phyloP scores from a whole-genome alignment of 495 filamentous ascomycete genomes.

The Xylaria intraflava region DNA sequence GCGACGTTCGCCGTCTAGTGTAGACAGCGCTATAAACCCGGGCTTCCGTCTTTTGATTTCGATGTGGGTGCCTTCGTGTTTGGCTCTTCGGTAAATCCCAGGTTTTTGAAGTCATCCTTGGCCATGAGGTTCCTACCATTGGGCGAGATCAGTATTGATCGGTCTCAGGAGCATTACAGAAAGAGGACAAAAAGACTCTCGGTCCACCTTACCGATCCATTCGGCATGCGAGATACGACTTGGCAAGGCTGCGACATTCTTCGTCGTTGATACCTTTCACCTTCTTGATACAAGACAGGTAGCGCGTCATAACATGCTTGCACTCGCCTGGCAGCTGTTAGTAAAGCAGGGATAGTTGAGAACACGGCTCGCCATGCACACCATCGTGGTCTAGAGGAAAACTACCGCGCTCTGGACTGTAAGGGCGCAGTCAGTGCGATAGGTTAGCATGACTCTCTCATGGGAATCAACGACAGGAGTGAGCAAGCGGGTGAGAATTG shows the following conservation, averaged over 20 bases:
- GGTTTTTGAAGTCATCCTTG: slow-evolving; percentile 83
- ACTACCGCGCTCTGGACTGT: slow-evolving; percentile 80
- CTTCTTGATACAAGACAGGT: slow-evolving; percentile 77
- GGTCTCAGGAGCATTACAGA: not conserved
- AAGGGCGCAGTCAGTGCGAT: not conserved
- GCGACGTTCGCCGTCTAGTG: not conserved
- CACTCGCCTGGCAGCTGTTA: slow-evolving; percentile 64
- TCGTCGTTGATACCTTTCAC: slow-evolving; percentile 76
- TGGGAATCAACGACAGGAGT: not conserved
- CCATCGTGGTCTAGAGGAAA: slow-evolving; percentile 96
- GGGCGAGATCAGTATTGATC: not conserved
- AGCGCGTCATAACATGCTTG: slow-evolving; percentile 75
- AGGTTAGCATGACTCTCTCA: slow-evolving; percentile 4
- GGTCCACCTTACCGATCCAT: slow-evolving; percentile 76
- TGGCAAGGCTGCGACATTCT: slow-evolving; percentile 77
- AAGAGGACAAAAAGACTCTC: too few relatives aligned
- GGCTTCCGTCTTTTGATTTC: slow-evolving; percentile 4
- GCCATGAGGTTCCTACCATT: slow-evolving; percentile 82
- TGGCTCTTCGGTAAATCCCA: slow-evolving; percentile 62
- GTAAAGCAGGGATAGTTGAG: not conserved
- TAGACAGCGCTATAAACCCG: not conserved
- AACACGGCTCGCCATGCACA: slow-evolving; percentile 24
- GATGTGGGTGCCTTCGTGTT: slow-evolving; percentile 28
- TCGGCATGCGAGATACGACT: slow-evolving; percentile 79
- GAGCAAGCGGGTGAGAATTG: not conserved